phyloP scores from a whole-genome alignment of 2,329 filamentous ascomycete species.

The Trichoderma sp. region DNA sequence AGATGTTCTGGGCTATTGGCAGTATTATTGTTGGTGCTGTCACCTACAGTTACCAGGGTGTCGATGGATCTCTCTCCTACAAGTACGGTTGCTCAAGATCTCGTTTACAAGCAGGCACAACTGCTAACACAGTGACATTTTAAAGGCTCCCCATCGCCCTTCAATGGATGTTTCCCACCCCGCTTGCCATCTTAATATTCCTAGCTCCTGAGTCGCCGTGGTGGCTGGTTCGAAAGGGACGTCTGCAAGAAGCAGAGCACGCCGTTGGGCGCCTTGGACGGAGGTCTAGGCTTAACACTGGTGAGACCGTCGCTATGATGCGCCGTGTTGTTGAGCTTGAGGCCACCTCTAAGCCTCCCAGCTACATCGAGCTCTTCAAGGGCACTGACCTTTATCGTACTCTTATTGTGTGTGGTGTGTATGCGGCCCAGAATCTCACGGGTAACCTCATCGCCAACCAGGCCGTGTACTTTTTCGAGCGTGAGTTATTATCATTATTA shows the following conservation, averaged over 20 bases:
- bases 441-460: slow-evolving; percentile 2
- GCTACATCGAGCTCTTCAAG: not conserved
- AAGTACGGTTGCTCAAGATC: not conserved
- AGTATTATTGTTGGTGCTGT: slow-evolving; percentile 6
- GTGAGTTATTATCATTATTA: not conserved
- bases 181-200: not conserved
- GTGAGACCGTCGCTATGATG: slow-evolving; percentile 2
- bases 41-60: not conserved
- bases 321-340: not conserved
- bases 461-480: not conserved
- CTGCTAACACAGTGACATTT: not conserved
- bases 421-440: not conserved
- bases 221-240: slow-evolving; percentile 1
- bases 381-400: not conserved
- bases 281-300: not conserved
- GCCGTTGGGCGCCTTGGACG: not conserved
- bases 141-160: not conserved
- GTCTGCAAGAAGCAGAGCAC: slow-evolving; percentile 2
- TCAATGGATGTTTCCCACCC: slow-evolving; percentile 1
- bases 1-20: slow-evolving; percentile 2
- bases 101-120: not conserved
- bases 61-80: not conserved
- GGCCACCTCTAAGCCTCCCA: not conserved
- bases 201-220: not conserved
- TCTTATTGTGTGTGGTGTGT: slow-evolving; percentile 2